Evolutionary conservation across 2,329 filamentous ascomycete genomes (phyloP), one percentile per base, ranked within the genome.

Genomic region (Fusarium sp.): DNA sequence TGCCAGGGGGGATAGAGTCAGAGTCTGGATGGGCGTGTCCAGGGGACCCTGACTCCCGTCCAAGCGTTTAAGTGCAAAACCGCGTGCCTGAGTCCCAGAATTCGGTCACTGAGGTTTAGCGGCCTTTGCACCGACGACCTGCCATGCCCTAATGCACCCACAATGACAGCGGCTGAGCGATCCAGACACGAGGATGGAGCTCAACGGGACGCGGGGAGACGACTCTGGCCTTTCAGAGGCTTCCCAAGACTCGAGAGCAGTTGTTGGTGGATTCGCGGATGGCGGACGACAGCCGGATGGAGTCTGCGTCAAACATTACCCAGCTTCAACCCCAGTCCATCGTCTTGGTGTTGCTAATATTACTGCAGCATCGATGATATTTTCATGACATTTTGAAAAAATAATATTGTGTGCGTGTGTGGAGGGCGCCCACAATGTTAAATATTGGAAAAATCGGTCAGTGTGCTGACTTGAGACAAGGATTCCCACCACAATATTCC

Each of bases 51-150:
- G 64, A 66, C 61, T 69, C 58, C 58, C 55, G 23, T 43, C 48
- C 50, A 61, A 60, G 67, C 51, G 58, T 39, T 64, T 65, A 58
- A 67, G 58, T 61, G 52, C 65, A 58, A 64, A 69, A 72, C 61
- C 61, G 64, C 63, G 72, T 74, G 72, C 69, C 70, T 67, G 62
- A 55, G 72, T 74, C 74, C 74, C 74, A 75, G 69, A 66, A 68
- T 59, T 72, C 63, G 60, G 72, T 74, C 65, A 74, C 73, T 70
- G 70, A 74, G 71, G 70, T 73, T 70, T 74, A 74, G 73, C 69
- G 72, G 72, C 74, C 72, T 55, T 72, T 54, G 45, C 68, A 64
- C 69, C 64, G 66, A 61, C 5, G 25, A 31, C 29, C 29, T 60
- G 45, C 69, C 67, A 71, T 69, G 65, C 72, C 67, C 73, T 75